Evolutionary conservation across 2,329 filamentous ascomycete genomes (phyloP).

Genomic region (Alternaria infectoria): DNA sequence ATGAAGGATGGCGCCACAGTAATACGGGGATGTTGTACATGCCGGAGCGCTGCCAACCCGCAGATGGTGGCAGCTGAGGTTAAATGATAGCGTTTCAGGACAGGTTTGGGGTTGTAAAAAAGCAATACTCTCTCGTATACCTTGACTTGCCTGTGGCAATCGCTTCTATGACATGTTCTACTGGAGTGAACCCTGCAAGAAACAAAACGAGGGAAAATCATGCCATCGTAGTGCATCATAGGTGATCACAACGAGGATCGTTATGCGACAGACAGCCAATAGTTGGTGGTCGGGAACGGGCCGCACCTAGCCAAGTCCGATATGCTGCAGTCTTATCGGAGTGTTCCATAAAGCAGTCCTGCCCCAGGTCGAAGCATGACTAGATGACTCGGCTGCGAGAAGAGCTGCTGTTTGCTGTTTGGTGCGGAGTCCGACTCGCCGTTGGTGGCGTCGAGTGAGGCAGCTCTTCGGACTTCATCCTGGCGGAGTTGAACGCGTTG

Average conservation of each 20-base stretch:
- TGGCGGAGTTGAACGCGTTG: not conserved
- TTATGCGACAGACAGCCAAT: conserved; percentile 1
- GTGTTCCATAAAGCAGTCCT: not conserved
- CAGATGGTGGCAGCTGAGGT: not conserved
- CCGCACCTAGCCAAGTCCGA: conserved; percentile 20
- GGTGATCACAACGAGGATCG: not conserved
- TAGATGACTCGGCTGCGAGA: not conserved
- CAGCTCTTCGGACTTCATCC: not conserved
- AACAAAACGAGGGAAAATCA: not conserved
- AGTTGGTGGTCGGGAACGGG: conserved; percentile 2
- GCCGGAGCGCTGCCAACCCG: conserved; percentile 1
- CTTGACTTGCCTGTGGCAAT: not conserved
- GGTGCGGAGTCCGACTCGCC: not conserved
- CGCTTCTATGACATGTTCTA: not conserved
- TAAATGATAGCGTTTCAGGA: conserved; percentile 2
- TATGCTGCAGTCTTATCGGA: not conserved
- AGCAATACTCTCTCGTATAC: not conserved
- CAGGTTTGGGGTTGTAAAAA: conserved; percentile 2
- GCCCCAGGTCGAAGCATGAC: not conserved
- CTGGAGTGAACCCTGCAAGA: not conserved
- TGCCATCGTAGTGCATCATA: not conserved
- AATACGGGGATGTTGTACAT: conserved; percentile 14
- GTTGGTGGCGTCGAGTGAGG: not conserved
- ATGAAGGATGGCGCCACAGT: conserved; percentile 18
- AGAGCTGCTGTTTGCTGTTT: not conserved